These are phyloP conservation scores for Termitomyces sp. DNA, from an alignment of 768 basidiomycete species.

Conservation along the genomic window DNA sequence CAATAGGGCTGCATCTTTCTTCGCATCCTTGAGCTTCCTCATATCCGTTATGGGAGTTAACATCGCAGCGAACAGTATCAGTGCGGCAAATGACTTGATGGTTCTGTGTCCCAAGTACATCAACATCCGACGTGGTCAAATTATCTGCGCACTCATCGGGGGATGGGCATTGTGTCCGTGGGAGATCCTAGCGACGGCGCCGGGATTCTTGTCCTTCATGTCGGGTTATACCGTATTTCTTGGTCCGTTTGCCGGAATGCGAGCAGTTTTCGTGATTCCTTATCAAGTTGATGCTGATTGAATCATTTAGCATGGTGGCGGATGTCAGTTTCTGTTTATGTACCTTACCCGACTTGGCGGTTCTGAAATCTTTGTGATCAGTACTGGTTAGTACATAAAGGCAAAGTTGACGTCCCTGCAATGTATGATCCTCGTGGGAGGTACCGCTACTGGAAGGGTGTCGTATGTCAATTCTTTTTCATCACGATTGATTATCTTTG, in stretches of 20 bases:
- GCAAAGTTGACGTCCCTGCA: too few relatives aligned
- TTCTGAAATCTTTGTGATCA: too few relatives aligned
- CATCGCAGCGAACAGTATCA: slow-evolving; percentile 69
- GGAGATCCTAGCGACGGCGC: slow-evolving; percentile 68
- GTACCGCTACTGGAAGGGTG: too few relatives aligned
- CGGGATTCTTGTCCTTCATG: slow-evolving; percentile 59
- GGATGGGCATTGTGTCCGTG: slow-evolving; percentile 83
- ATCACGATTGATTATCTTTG: too few relatives aligned
- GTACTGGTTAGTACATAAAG: too few relatives aligned
- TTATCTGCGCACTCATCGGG: slow-evolving; percentile 74
- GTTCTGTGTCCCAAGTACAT: slow-evolving; percentile 35
- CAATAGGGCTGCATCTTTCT: too few relatives aligned
- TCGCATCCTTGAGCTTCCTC: slow-evolving; percentile 30
- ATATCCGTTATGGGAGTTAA: slow-evolving; percentile 66
- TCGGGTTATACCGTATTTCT: slow-evolving; percentile 81
- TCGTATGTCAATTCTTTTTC: too few relatives aligned
- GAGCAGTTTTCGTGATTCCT: neutral
- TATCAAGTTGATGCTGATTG: neutral
- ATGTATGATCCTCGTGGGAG: too few relatives aligned
- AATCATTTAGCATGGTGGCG: too few relatives aligned
- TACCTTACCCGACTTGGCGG: too few relatives aligned
- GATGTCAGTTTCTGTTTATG: too few relatives aligned
- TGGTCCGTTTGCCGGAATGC: slow-evolving; percentile 78
- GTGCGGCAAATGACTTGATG: slow-evolving; percentile 65
- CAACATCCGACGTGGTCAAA: slow-evolving; percentile 75